phyloP scores from a whole-genome alignment of 768 basidiomycete species.

The Boletus reticuloceps region DNA sequence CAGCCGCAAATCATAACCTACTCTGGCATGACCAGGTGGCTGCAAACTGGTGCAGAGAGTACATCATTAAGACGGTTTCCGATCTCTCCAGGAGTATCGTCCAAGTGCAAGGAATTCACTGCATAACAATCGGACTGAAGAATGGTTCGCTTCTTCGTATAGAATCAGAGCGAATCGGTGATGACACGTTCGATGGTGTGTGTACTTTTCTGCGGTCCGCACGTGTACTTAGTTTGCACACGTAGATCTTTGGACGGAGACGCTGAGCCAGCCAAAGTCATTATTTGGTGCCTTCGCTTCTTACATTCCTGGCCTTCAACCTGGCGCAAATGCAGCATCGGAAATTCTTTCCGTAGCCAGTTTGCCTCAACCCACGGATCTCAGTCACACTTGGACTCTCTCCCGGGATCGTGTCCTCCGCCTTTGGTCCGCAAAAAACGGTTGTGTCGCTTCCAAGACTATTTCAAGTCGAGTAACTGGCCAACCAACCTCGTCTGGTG shows the following conservation, averaged over 20 bases:
- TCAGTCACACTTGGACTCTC: conserved; percentile 76
- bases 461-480: conserved; percentile 40
- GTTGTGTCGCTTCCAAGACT: conserved; percentile 64
- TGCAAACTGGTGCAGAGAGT: conserved; percentile 63
- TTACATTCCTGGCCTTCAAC: conserved; percentile 54
- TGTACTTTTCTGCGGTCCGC: conserved; percentile 8
- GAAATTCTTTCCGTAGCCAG: conserved; percentile 73
- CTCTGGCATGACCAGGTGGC: conserved; percentile 58
- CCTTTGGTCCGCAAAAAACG: conserved; percentile 77
- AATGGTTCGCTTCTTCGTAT: conserved; percentile 67
- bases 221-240: conserved; percentile 8
- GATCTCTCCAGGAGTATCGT: conserved; percentile 47
- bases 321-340: conserved; percentile 44
- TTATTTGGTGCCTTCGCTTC: conserved; percentile 67
- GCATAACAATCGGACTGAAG: conserved; percentile 57
- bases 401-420: conserved; percentile 84
- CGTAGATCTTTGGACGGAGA: conserved; percentile 73
- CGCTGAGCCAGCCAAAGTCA: conserved; percentile 58
- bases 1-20: conserved; percentile 48
- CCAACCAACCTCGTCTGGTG: conserved; percentile 31
- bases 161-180: conserved; percentile 58
- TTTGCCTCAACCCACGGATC: conserved; percentile 73
- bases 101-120: conserved; percentile 67
- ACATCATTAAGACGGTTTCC: conserved; percentile 54
- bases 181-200: conserved; percentile 59